Percentiles rank a stretch among this genome's conserved stretches.
These are phyloP conservation scores for maize (Zea mays) DNA, from an alignment of 176 grass and related monocot species.

Conservation along the genomic window Zm-B73-REFERENCE-NAM-5.0 NC_050096.1:8094501-8095000, in stretches of 20 bases:
- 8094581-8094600: too few relatives aligned
- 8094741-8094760: background rate
- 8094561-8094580: too few relatives aligned
- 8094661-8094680: background rate
- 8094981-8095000: background rate
- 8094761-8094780: background rate
- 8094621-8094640: background rate
- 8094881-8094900: constrained; percentile 86
- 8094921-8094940: constrained; percentile 86
- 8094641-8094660: background rate
- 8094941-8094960: constrained; percentile 29
- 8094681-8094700: background rate
- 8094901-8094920: constrained; percentile 97
- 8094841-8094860: constrained; percentile 54
- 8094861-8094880: constrained; percentile 92
- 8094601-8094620: too few relatives aligned
- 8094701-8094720: background rate
- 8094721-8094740: background rate
- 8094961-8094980: constrained; percentile 25
- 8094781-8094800: background rate
- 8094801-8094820: constrained; percentile 57
- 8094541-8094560: too few relatives aligned
- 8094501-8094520: too few relatives aligned
- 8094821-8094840: background rate
- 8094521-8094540: too few relatives aligned